Percentiles rank a stretch among this genome's conserved stretches.
These are phyloP conservation scores for Scopulariopsis brevicaulis DNA, from an alignment of 2,329 filamentous ascomycete genomes.

Conservation along the genomic window DNA sequence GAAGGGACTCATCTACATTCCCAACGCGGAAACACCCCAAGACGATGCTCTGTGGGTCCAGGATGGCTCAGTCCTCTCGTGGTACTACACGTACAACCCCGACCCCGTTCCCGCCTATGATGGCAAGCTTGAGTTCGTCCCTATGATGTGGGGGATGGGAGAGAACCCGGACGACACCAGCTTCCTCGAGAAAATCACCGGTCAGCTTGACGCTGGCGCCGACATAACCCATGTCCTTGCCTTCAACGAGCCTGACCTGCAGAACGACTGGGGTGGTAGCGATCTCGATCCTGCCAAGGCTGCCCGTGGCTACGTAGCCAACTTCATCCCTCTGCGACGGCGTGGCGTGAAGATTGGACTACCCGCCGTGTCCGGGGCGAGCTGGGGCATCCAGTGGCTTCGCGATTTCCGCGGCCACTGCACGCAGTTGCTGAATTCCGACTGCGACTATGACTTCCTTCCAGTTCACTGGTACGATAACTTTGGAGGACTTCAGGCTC, in stretches of 20 bases:
- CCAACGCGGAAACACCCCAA: no score
- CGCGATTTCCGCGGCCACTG: slow-evolving; percentile 52
- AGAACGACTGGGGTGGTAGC: slow-evolving; percentile 46
- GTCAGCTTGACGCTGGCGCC: slow-evolving; percentile 36
- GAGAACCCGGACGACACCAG: slow-evolving; percentile 34
- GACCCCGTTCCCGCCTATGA: slow-evolving; percentile 23
- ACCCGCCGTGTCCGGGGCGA: slow-evolving; percentile 55
- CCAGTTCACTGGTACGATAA: slow-evolving; percentile 17
- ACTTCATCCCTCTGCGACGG: slow-evolving; percentile 57
- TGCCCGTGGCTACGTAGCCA: slow-evolving; percentile 56
- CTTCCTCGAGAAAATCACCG: slow-evolving; percentile 49
- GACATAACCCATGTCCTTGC: slow-evolving; percentile 57
- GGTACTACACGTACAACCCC: no score
- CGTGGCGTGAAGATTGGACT: slow-evolving; percentile 57
- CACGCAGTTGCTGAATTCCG: slow-evolving; percentile 27
- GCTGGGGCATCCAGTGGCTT: slow-evolving; percentile 54
- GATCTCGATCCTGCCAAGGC: slow-evolving; percentile 47
- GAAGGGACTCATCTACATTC: no score
- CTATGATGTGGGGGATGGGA: slow-evolving; percentile 10
- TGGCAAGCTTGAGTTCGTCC: slow-evolving; percentile 55
- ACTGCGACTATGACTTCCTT: no score
- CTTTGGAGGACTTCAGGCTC: slow-evolving; percentile 55
- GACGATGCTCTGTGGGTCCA: no score
- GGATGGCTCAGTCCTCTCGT: no score
- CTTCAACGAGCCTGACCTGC: slow-evolving; percentile 68